Evolutionary conservation across 2,329 filamentous ascomycete species (phyloP).

Genomic region (Emergomyces pasteurianus): DNA sequence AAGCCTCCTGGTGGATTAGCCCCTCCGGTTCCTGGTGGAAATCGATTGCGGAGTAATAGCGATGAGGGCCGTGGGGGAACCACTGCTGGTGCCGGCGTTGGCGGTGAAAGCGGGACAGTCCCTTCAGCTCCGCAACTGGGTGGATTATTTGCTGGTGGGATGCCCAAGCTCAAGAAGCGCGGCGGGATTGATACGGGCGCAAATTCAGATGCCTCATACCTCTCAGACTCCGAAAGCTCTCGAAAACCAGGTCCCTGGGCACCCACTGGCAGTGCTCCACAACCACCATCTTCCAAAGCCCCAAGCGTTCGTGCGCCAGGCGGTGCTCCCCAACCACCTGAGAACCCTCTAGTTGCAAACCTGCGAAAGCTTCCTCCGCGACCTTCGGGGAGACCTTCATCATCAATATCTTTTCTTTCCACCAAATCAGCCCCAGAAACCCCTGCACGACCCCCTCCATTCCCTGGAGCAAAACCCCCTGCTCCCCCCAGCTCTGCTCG

Average conservation of each 20-base stretch:
- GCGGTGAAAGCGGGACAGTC: slow-evolving; percentile 43
- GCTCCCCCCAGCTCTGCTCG: slow-evolving; percentile 42
- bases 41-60: slow-evolving; percentile 71
- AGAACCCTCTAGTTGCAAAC: slow-evolving; percentile 42
- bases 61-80: slow-evolving; percentile 43
- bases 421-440: slow-evolving; percentile 36
- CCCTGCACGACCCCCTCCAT: slow-evolving; percentile 58
- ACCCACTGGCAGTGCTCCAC: slow-evolving; percentile 40
- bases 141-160: slow-evolving; percentile 83
- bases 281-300: slow-evolving; percentile 48
- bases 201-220: slow-evolving; percentile 57
- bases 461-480: slow-evolving; percentile 37
- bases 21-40: slow-evolving; percentile 55
- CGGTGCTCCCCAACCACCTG: slow-evolving; percentile 38
- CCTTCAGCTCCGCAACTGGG: slow-evolving; percentile 68
- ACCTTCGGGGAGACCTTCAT: slow-evolving; percentile 45
- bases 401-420: slow-evolving; percentile 47
- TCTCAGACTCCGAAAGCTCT: slow-evolving; percentile 63
- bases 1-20: slow-evolving; percentile 53
- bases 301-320: slow-evolving; percentile 39
- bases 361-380: slow-evolving; percentile 46
- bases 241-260: slow-evolving; percentile 40
- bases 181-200: slow-evolving; percentile 70
- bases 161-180: slow-evolving; percentile 88
- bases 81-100: slow-evolving; percentile 18